Base-by-base conservation (phyloP, 163 green algal species). In the Coccomyxa subellipsoidea region DNA sequence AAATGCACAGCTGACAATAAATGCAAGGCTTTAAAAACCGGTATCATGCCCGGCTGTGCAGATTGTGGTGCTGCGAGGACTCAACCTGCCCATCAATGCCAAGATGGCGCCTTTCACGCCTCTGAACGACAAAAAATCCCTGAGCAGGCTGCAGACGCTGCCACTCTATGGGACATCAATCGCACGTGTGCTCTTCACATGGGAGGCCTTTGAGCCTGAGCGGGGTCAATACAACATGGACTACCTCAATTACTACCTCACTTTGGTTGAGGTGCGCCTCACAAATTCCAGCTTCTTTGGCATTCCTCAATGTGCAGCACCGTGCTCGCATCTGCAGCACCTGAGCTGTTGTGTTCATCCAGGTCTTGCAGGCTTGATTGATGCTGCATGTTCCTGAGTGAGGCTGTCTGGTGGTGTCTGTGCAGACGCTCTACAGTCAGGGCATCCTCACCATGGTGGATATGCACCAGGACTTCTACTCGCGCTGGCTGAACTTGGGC, bases 171-270 rank as follows among this genome's bases (percentile, higher is more conserved):
- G 72, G 8, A 34, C 72, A 32, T 38, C 29, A 4, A 34, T 78
- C 12, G 72, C 72, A 18, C 72, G 72, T 25, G 72, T 78, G 15
- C 72, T 53, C 37, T 78, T 78, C 72, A 78, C 37, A 15, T 78
- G 72, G 72, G 72, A 78, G 72, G 72, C 72, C 37, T 78, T 59
- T 34, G 72, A 78, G 72, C 72, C 72, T 23, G 31, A 38, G 10
- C 72, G 72, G 1, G 72, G 72, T 18, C 7, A 47, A 0, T 78
- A 78, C 72, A 78, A 40, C 9, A 39, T 47, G 15, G 37, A 47
- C 31, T 78, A 78, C 10, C 72, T 78, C 25, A 34, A 78, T n/a
- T 78, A 78, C 9, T 78, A 78, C 37, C 72, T 47, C 1, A 34
- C 10, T 23, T 4, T 78, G 31, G 37, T 78, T 18, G 27, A 78